Evolutionary conservation across 495 filamentous ascomycete genomes (phyloP), one percentile per base, ranked within the genome.

Genomic region (Astrothelium macrocarpum): DNA sequence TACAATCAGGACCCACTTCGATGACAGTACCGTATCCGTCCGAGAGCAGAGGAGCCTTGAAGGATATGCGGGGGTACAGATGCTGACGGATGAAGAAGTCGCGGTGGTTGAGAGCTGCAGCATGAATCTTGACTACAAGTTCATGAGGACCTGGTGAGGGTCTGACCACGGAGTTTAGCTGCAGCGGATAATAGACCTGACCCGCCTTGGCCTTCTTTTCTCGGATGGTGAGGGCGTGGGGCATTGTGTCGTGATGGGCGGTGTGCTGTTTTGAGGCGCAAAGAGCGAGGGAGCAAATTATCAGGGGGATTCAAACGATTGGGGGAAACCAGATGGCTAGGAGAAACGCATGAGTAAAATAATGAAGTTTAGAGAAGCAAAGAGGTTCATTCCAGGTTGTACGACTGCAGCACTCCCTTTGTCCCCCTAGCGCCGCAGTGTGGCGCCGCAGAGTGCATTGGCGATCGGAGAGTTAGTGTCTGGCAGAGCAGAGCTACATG

Each of bases 81-180:
- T 91, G 86, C 71, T 93, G 90, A 62, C 91, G 89, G 74, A 94
- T 87, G 80, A 95, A 95, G 68, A 92, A 81, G 73, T 96, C 91
- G 61, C 90, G 88, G 78, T 96, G 92, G 77, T 96, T 97, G 60
- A 96, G 84, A 16, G 91, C 84, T 5, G 86, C 87, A 46, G 90
- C 88, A 32, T 80, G 80, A 69, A 96, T 68, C 64, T 81, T 82
- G 64, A 97, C 70, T 31, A 90, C 78, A 63, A 94, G 73, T 67
- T 94, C 83, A 62, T 75, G 73, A 18, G 82, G 80, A n/a, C 83
- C 79, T 3, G 89, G 86, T 53, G 88, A 87, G 68, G 72, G 68
- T 18, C 46, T 59, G 25, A 68, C 61, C 34, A 71, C 62, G 23
- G 66, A 67, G 59, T 72, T 71, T 59, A 62, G 66, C 59, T 70